Evolutionary conservation across 2,329 filamentous ascomycete species (phyloP).

Genomic region (Pseudogymnoascus sp.): DNA sequence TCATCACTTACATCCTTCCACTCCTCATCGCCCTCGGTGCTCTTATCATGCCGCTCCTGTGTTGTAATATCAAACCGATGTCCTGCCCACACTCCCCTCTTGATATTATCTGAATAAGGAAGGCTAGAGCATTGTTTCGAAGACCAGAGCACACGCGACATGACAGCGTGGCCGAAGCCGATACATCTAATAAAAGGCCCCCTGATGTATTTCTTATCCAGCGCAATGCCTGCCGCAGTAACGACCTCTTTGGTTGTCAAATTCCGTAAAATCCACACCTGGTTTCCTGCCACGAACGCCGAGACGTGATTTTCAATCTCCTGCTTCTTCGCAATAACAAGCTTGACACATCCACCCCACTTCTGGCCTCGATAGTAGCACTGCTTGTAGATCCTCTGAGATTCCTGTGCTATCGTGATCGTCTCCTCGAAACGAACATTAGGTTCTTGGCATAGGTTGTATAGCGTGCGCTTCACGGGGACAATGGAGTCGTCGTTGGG

Average conservation of each 20-base stretch:
- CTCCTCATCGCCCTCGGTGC: background rate
- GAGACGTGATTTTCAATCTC: background rate
- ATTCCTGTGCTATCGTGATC: too few relatives aligned
- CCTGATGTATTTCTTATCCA: background rate
- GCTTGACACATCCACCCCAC: background rate
- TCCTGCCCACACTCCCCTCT: background rate
- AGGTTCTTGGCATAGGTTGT: too few relatives aligned
- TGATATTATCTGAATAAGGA: background rate
- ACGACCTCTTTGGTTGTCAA: background rate
- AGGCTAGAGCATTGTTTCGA: background rate
- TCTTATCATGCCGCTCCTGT: background rate
- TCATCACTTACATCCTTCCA: background rate
- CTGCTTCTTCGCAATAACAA: too few relatives aligned
- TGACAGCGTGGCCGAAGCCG: background rate
- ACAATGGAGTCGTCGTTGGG: background rate
- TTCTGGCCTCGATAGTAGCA: too few relatives aligned
- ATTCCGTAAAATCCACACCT: background rate
- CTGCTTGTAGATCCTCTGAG: too few relatives aligned
- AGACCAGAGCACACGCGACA: background rate
- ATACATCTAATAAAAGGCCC: background rate
- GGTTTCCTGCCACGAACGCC: background rate
- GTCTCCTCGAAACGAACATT: too few relatives aligned
- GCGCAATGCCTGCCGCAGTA: background rate
- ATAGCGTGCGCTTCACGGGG: too few relatives aligned
- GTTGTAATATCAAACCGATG: background rate